phyloP scores from a whole-genome alignment of 1,284 basidiomycete genomes.

The Trametes polyzona region DNA sequence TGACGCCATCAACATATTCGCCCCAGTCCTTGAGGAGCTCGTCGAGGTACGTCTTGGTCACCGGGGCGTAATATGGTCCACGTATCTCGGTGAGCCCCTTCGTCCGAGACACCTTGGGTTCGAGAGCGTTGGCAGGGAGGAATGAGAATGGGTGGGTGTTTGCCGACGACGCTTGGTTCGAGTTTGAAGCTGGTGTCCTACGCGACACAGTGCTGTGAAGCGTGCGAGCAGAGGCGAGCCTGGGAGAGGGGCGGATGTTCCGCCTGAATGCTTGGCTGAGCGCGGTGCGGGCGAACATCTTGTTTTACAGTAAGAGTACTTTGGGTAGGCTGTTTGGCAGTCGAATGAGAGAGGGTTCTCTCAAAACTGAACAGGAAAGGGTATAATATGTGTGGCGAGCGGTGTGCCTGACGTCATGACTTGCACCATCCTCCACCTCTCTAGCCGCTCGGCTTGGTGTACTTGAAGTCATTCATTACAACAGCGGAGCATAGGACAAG shows the following conservation, averaged over 20 bases:
- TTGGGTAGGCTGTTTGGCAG: background rate
- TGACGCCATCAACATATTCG: slow-evolving; percentile 50
- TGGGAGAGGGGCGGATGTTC: background rate
- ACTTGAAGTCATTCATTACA: no score
- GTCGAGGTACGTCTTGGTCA: slow-evolving; percentile 44
- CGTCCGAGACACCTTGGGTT: slow-evolving; percentile 30
- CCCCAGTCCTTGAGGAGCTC: slow-evolving; percentile 45
- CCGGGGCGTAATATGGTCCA: slow-evolving; percentile 46
- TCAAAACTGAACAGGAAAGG: background rate
- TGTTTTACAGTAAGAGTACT: no score
- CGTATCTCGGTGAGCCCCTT: slow-evolving; percentile 47
- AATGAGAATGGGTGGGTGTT: slow-evolving; percentile 31
- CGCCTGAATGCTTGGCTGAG: slow-evolving; percentile 6
- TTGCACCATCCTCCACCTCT: slow-evolving; percentile 8
- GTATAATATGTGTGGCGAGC: background rate
- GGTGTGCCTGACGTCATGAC: slow-evolving; percentile 7
- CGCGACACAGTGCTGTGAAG: slow-evolving; percentile 10
- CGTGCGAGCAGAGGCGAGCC: background rate
- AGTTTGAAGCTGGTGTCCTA: background rate
- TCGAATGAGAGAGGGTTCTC: background rate
- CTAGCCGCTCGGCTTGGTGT: no score
- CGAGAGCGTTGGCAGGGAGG: slow-evolving; percentile 37
- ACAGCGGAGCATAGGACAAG: no score
- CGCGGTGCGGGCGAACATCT: slow-evolving; percentile 2
- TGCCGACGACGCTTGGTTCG: background rate